Evolutionary conservation across 2,329 filamentous ascomycete species (phyloP), one percentile per base, ranked within the genome.

Genomic region (Clarireedia paspali): DNA sequence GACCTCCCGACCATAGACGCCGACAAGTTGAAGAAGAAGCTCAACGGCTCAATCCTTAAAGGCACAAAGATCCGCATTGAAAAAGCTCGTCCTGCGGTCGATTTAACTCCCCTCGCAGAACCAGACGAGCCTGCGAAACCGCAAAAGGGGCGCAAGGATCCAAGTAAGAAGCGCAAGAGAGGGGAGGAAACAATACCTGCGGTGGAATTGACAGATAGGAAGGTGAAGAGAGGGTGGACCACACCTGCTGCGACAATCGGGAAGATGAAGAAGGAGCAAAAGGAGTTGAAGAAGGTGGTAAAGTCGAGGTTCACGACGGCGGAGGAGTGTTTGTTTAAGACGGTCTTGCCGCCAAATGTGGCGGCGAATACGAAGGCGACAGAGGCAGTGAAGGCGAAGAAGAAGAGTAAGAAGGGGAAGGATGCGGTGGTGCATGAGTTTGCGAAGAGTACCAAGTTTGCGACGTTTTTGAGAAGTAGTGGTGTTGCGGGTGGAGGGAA

Each of bases 11-110:
- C 70, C 3, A 81, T 83, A 72, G 91, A 95, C 62, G 94, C 92
- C 9, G 87, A 92, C n/a, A 95, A 91, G 71, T 73, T 97, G 53
- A 90, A 85, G 74, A 92, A 87, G 74, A 97, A 94, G 74, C 79
- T 97, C 50, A 88, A 96, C 75, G 92, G 92, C 34, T 82, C 87
- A 2, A 87, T 89, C 24, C 74, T 99, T 56, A 94, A 87, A 68
- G 94, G 94, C 7, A 78, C 79, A 58, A 97, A 96, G 72, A 82
- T 97, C 65, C 83, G 83, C 57, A 82, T 99, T 57, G 89, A 96
- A 65, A 84, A 86, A 61, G 94, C 94, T 6, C 83, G 83, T 49
- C 83, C 87, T 0, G 76, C 82, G 62, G 80, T 83, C 40, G 74
- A 64, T 54, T 26, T 47, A 24, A 53, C 23, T 2, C 45, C 56